These are phyloP conservation scores for Ustilago shanxiensis DNA, from an alignment of 1,284 basidiomycete genomes.

Conservation along the genomic window DNA sequence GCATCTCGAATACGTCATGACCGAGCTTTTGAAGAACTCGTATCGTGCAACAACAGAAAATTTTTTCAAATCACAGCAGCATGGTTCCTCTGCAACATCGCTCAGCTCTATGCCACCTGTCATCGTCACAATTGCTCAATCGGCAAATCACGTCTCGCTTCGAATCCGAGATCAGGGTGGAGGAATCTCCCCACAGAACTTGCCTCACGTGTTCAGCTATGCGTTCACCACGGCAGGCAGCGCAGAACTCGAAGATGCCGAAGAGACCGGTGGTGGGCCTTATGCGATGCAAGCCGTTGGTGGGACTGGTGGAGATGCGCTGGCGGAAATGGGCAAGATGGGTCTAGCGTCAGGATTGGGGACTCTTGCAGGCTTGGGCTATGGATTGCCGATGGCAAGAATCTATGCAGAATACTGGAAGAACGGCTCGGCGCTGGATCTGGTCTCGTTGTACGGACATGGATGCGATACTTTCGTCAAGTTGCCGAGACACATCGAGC, in stretches of 20 bases:
- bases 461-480: constrained; percentile 66
- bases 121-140: constrained; percentile 78
- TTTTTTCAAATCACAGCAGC: constrained; percentile 26
- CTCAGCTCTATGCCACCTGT: constrained; percentile 74
- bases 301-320: constrained; percentile 76
- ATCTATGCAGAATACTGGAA: constrained; percentile 76
- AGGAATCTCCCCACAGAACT: constrained; percentile 80
- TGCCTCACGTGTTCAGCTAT: constrained; percentile 86
- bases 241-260: constrained; percentile 75
- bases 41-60: constrained; percentile 80
- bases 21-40: constrained; percentile 79
- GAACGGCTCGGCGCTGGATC: constrained; percentile 38
- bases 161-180: constrained; percentile 88
- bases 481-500: constrained; percentile 56
- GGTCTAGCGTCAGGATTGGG: constrained; percentile 81
- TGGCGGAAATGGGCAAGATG: constrained; percentile 75
- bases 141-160: constrained; percentile 78
- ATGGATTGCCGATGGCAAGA: constrained; percentile 81
- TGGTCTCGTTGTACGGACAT: constrained; percentile 40
- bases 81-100: constrained; percentile 56
- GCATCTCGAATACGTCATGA: constrained; percentile 86
- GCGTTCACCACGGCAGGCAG: constrained; percentile 82
- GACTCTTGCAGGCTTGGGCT: constrained; percentile 82
- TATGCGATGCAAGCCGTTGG: constrained; percentile 77
- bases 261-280: constrained; percentile 79